Evolutionary conservation across 2,329 filamentous ascomycete genomes (phyloP).

Genomic region (Huntiella bhutanensis): DNA sequence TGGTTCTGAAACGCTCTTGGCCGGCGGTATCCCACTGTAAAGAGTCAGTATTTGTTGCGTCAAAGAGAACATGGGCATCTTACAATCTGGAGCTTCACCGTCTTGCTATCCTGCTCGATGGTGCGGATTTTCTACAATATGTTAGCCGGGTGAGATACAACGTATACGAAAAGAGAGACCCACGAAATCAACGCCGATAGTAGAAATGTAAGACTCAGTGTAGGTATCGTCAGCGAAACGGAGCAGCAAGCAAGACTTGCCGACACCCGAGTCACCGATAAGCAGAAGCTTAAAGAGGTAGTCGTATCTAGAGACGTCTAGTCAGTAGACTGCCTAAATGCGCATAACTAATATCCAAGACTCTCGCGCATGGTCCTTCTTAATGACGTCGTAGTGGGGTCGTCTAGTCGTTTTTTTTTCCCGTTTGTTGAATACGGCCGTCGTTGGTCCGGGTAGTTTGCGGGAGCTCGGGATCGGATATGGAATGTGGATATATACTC

Average conservation of each 20-base stretch:
- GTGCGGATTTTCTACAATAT: constrained; percentile 83
- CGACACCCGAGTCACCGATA: constrained; percentile 99
- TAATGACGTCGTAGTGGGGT: too few species aligned
- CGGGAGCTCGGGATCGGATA: too few species aligned
- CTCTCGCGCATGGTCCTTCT: too few species aligned
- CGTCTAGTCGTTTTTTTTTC: too few species aligned
- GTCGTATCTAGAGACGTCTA: constrained; percentile 62
- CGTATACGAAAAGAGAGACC: constrained; percentile 20
- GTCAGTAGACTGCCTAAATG: background rate
- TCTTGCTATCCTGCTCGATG: constrained; percentile 98
- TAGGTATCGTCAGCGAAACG: constrained; percentile 98
- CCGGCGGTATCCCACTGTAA: constrained; percentile 93
- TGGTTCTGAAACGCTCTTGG: constrained; percentile 98
- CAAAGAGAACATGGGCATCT: constrained; percentile 17
- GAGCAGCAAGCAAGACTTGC: constrained; percentile 96
- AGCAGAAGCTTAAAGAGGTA: constrained; percentile 99
- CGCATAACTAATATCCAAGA: too few species aligned
- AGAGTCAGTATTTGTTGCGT: background rate
- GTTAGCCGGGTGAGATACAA: constrained; percentile 1
- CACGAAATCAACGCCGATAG: constrained; percentile 98
- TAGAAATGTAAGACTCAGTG: constrained; percentile 99
- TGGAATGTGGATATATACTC: too few species aligned
- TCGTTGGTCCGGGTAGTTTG: too few species aligned
- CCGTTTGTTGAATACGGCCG: too few species aligned
- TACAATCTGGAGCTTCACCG: constrained; percentile 98